These are phyloP conservation scores for Lactarius quietus DNA, from an alignment of 768 basidiomycete species.

Conservation along the genomic window DNA sequence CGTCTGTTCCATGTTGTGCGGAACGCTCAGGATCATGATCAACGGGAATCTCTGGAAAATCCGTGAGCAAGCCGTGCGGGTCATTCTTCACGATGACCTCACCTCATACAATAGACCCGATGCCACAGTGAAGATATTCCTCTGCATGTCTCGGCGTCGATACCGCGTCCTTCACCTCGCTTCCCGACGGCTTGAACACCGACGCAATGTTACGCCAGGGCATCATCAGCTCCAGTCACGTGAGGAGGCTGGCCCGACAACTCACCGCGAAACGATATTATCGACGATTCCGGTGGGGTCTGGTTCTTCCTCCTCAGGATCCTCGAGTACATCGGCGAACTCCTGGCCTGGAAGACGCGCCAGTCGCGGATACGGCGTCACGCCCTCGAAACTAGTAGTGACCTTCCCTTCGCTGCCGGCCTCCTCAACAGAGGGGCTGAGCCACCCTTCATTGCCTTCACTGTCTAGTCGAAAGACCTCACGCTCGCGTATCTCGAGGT, in stretches of 20 bases:
- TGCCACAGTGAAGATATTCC: conserved; percentile 98
- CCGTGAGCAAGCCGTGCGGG: too few relatives aligned
- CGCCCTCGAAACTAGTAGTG: conserved; percentile 85
- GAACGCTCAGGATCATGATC: conserved; percentile 39
- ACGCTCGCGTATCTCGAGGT: conserved; percentile 71
- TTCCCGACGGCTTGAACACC: conserved; percentile 3
- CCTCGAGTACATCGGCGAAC: conserved; percentile 70
- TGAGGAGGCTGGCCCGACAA: too few relatives aligned
- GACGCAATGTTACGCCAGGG: too few relatives aligned
- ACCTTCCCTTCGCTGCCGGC: conserved; percentile 75
- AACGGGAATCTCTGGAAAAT: conserved; percentile 32
- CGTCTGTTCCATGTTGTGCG: conserved; percentile 24
- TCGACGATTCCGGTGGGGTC: conserved; percentile 40
- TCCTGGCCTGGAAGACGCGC: conserved; percentile 73
- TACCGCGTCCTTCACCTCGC: background rate
- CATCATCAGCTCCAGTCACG: too few relatives aligned
- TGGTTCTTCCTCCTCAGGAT: background rate
- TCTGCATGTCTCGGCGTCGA: conserved; percentile 42
- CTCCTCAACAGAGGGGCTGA: conserved; percentile 64
- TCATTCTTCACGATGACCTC: background rate
- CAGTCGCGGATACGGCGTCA: conserved; percentile 84
- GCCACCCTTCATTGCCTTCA: conserved; percentile 86
- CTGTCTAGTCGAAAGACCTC: conserved; percentile 82
- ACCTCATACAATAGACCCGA: conserved; percentile 97
- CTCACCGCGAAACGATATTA: too few relatives aligned